Percentiles rank a stretch among this genome's conserved stretches.
Evolutionary conservation across 306 rosid species (phyloP).

Genomic region (Leucaena leucocephala): DNA sequence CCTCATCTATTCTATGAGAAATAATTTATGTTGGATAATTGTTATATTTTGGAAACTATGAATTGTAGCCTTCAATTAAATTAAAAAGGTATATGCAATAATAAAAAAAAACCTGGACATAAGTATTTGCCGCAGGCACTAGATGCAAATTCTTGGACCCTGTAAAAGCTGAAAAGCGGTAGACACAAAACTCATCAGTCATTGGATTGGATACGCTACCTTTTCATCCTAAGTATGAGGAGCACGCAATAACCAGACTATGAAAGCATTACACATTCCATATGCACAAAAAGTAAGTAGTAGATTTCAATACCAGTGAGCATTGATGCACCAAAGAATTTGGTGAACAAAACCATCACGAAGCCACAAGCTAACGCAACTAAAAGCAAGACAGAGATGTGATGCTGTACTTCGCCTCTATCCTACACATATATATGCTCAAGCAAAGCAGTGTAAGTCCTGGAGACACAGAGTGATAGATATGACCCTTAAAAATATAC

Average conservation of each 20-base stretch:
- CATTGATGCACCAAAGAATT: conserved; percentile 66
- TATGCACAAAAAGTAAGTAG: background rate
- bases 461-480: conserved; percentile 27
- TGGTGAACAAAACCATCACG: conserved; percentile 71
- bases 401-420: conserved; percentile 79
- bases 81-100: background rate
- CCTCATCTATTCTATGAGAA: conserved; percentile 11
- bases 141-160: conserved; percentile 68
- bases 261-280: conserved; percentile 10
- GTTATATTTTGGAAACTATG: background rate
- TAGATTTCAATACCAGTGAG: conserved; percentile 64
- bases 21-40: background rate
- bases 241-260: conserved; percentile 26
- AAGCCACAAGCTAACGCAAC: conserved; percentile 80
- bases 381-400: conserved; percentile 72
- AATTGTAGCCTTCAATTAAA: conserved; percentile 26
- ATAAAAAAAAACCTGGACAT: conserved; percentile 68
- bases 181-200: conserved; percentile 43
- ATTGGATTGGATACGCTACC: conserved; percentile 32
- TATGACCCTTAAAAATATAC: conserved; percentile 4
- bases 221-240: conserved; percentile 30
- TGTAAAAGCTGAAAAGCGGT: conserved; percentile 67
- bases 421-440: conserved; percentile 55
- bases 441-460: conserved; percentile 28
- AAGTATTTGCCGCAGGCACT: conserved; percentile 85